Conservation (phyloP, 139 green algal species). For the Bryopsis sp. region DNA sequence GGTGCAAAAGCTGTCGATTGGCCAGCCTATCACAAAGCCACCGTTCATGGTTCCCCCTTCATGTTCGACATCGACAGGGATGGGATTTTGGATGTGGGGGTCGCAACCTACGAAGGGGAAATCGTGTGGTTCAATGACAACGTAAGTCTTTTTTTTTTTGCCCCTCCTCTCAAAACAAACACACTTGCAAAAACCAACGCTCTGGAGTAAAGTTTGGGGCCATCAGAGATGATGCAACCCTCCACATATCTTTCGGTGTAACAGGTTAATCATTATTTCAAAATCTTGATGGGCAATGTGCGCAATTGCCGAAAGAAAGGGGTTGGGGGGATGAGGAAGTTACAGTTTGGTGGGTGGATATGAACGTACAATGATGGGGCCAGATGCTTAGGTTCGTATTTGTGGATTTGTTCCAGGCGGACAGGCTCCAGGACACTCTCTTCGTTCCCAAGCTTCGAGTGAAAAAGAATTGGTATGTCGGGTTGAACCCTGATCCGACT, state of each 20-base stretch:
- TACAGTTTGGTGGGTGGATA: too few species aligned
- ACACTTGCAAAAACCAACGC: too few species aligned
- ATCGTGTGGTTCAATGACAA: conserved; percentile 83
- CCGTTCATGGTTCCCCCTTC: conserved; percentile 77
- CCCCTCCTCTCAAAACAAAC: too few species aligned
- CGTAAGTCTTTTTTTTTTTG: conserved; percentile 33
- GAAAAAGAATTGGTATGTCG: conserved; percentile 73
- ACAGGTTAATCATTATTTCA: too few species aligned
- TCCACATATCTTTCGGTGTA: background rate
- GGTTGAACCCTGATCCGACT: conserved; percentile 70
- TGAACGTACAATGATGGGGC: too few species aligned
- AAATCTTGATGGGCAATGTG: too few species aligned
- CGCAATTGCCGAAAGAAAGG: too few species aligned
- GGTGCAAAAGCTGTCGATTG: conserved; percentile 66
- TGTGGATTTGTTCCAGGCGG: conserved; percentile 40
- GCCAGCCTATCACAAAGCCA: conserved; percentile 74
- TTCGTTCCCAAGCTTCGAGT: conserved; percentile 62
- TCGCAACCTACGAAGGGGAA: conserved; percentile 88
- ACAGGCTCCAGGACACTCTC: conserved; percentile 38
- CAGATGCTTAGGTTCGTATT: too few species aligned
- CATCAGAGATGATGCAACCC: too few species aligned
- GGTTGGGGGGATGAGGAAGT: too few species aligned
- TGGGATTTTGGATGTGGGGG: conserved; percentile 74
- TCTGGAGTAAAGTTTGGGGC: too few species aligned
- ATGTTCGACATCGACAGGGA: conserved; percentile 86